Evolutionary conservation across 805 yeast species (phyloP).

Genomic region (Monosporozyma aquatica): DNA sequence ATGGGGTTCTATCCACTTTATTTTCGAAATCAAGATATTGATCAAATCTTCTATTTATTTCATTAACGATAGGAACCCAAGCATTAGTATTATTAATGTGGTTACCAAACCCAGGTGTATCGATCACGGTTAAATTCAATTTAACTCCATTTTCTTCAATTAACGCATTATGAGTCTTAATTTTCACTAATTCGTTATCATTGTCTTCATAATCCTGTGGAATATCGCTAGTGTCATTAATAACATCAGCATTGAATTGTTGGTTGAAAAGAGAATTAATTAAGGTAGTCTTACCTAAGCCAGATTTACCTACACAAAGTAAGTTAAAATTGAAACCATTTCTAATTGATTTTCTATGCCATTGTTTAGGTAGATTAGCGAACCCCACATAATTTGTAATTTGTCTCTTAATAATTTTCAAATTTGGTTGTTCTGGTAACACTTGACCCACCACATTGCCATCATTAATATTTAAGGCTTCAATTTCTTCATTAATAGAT

Average conservation of each 20-base stretch:
- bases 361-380: slow-evolving; percentile 95
- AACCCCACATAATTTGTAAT: slow-evolving; percentile 92
- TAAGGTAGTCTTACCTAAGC: slow-evolving; percentile 88
- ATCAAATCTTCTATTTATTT: slow-evolving; percentile 79
- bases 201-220: slow-evolving; percentile 4
- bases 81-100: slow-evolving; percentile 67
- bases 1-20: slow-evolving; percentile 60
- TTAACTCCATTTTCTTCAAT: slow-evolving; percentile 92
- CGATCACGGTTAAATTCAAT: slow-evolving; percentile 72
- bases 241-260: slow-evolving; percentile 31
- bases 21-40: slow-evolving; percentile 84
- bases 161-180: slow-evolving; percentile 54
- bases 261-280: slow-evolving; percentile 81
- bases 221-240: slow-evolving; percentile 7
- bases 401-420: slow-evolving; percentile 68
- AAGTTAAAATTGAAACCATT: slow-evolving; percentile 84
- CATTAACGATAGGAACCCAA: slow-evolving; percentile 89
- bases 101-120: slow-evolving; percentile 93
- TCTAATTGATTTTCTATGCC: slow-evolving; percentile 90
- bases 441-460: slow-evolving; percentile 20
- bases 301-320: slow-evolving; percentile 85
- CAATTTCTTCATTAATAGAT: not conserved
- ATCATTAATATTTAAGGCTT: not conserved
- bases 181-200: slow-evolving; percentile 34
- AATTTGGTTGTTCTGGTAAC: slow-evolving; percentile 32